Base-by-base conservation (phyloP, 352 stramenopile genomes). In the Bremia lactucae region DNA sequence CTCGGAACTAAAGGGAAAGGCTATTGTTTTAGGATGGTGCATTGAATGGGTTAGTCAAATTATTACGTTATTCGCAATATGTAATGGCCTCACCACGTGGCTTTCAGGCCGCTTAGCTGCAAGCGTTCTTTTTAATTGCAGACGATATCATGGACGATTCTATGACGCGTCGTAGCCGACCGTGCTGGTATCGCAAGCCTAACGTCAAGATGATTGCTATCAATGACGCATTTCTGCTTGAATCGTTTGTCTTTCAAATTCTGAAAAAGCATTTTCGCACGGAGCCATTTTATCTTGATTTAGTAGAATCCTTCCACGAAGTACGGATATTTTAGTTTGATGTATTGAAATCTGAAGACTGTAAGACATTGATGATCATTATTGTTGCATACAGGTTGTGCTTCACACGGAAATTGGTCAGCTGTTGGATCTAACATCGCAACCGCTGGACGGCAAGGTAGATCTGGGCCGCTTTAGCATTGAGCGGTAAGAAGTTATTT, bases 61-160 rank as follows among this genome's bases (percentile, higher is more conserved):
- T 25, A 9, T 28, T 10, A 28, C 24, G 10, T 28, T 10, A 28
- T 28, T 28, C 24, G 24, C n/a, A n/a, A n/a, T 28, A 28, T 28
- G 24, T 28, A 6, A 31, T 14, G 11, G 13, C n/a, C 16, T 19
- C 26, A n/a, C 10, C 0, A 18, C 3, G 13, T n/a, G 1, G 13
- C 20, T 22, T 14, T 44, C 34, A 36, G 49, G n/a, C 21, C 46
- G 18, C 10, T 8, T 39, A 87, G 76, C 71, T 99, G 10, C 95
- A 99, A 82, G 96, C 95, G n/a, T 98, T 97, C 50, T 98, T 99
- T 59, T 66, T 99, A 8, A 90, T 99, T 3, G 94, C 95, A 0
- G 96, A 99, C 64, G 96, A 99, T 68, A 91, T 99, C 48, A 99
- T 99, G 96, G 96, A 99, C 68, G 82, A 83, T 4, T 97, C 83